Conservation (phyloP, 2,329 filamentous ascomycete genomes). For the Westerdykella ornata region DNA sequence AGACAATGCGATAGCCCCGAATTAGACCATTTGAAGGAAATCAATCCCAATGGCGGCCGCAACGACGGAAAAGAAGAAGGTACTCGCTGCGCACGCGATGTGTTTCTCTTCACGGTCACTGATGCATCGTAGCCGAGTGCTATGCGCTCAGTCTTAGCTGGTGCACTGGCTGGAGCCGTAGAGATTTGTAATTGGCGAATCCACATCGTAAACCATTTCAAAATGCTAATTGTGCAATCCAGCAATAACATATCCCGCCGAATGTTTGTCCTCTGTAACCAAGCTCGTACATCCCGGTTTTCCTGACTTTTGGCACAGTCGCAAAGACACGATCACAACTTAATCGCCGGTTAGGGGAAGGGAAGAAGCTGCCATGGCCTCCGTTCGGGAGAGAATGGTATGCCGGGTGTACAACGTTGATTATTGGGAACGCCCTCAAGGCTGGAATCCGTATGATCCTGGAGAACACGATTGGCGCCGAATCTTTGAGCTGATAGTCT, state of each 20-base stretch:
- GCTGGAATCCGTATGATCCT: conserved; percentile 73
- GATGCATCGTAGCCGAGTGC: conserved; percentile 57
- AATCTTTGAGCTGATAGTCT: not conserved
- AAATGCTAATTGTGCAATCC: conserved; percentile 14
- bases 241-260: conserved; percentile 90
- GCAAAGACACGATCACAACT: conserved; percentile 93
- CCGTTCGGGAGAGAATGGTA: conserved; percentile 95
- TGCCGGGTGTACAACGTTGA: conserved; percentile 91
- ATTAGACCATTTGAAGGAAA: not conserved
- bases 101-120: conserved; percentile 3
- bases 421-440: conserved; percentile 94
- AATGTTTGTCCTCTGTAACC: conserved; percentile 54
- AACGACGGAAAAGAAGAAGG: conserved; percentile 34
- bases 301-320: conserved; percentile 46
- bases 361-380: conserved; percentile 88
- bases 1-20: not conserved
- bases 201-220: not conserved
- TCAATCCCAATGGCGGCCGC: conserved; percentile 20
- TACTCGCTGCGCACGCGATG: conserved; percentile 2
- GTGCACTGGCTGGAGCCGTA: conserved; percentile 85
- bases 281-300: conserved; percentile 2
- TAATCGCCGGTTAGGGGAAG: conserved; percentile 72
- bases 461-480: not conserved
- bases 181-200: conserved; percentile 65
- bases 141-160: conserved; percentile 83